phyloP scores from a whole-genome alignment of 2,329 filamentous ascomycete genomes.

The Fusarium redolens region DNA sequence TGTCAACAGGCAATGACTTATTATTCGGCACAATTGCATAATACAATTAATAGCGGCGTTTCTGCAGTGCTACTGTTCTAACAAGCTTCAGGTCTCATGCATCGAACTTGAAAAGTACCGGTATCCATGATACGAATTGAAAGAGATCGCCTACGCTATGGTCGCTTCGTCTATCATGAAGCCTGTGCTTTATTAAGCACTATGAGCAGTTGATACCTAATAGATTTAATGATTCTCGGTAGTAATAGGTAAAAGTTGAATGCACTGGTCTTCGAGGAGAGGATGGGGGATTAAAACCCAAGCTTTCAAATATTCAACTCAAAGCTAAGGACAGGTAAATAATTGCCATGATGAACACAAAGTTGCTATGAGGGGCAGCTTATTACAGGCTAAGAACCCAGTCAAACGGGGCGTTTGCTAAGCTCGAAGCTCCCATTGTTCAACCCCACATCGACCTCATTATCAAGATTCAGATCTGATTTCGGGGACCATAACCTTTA shows the following conservation, averaged over 20 bases:
- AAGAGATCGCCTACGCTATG: constrained; percentile 20
- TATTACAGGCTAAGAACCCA: constrained; percentile 21
- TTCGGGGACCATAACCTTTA: not conserved
- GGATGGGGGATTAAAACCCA: fast-evolving
- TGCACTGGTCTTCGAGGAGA: no score
- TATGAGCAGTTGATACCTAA: not conserved
- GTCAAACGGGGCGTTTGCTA: constrained; percentile 36
- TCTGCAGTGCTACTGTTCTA: not conserved
- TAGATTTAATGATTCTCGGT: not conserved
- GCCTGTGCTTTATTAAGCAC: constrained; percentile 12
- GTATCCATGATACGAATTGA: not conserved
- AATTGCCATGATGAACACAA: constrained; percentile 22
- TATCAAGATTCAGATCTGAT: constrained; percentile 24
- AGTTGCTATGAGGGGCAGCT: constrained; percentile 29
- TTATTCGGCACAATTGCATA: not conserved
- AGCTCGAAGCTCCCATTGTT: constrained; percentile 35
- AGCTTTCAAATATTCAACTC: not conserved
- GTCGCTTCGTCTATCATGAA: constrained; percentile 25
- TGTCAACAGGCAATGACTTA: not conserved
- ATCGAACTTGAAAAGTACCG: not conserved
- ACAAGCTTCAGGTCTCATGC: not conserved
- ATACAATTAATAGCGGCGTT: no score
- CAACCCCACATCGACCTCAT: constrained; percentile 45
- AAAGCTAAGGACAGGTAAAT: not conserved
- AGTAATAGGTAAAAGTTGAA: not conserved